Evolutionary conservation across 129 eudicot species (phyloP).

Genomic region (Apium graveolens): DNA sequence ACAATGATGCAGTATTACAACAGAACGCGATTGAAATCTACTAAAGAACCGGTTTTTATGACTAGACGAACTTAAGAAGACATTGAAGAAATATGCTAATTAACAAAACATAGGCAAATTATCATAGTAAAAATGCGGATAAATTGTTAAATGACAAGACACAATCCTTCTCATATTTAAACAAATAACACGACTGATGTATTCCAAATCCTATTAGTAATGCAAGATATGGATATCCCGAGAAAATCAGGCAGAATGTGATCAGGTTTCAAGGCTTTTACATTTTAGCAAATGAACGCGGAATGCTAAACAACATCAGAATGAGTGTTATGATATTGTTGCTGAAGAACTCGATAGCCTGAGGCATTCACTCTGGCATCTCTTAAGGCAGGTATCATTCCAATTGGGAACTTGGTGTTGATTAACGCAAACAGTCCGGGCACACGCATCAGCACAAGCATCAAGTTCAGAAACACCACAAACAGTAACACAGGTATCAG

Average conservation of each 20-base stretch:
- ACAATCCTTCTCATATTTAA: background rate
- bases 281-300: background rate
- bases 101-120: background rate
- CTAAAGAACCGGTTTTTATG: background rate
- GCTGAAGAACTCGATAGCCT: slow-evolving; percentile 40
- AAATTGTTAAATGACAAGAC: background rate
- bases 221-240: background rate
- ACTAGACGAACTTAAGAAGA: background rate
- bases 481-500: slow-evolving; percentile 88
- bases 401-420: slow-evolving; percentile 97
- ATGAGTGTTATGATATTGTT: background rate
- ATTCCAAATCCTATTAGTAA: background rate
- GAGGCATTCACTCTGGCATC: slow-evolving; percentile 95
- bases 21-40: background rate
- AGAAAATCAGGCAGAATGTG: background rate
- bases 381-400: slow-evolving; percentile 82
- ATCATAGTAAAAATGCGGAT: background rate
- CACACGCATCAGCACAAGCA: slow-evolving; percentile 99
- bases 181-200: background rate
- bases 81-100: background rate
- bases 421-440: slow-evolving; percentile 90
- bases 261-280: background rate
- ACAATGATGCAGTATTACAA: background rate
- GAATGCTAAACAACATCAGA: background rate
- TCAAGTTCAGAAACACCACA: slow-evolving; percentile 98